phyloP scores from a whole-genome alignment of 2,329 filamentous ascomycete genomes.

The Chaetomium strumarium region DNA sequence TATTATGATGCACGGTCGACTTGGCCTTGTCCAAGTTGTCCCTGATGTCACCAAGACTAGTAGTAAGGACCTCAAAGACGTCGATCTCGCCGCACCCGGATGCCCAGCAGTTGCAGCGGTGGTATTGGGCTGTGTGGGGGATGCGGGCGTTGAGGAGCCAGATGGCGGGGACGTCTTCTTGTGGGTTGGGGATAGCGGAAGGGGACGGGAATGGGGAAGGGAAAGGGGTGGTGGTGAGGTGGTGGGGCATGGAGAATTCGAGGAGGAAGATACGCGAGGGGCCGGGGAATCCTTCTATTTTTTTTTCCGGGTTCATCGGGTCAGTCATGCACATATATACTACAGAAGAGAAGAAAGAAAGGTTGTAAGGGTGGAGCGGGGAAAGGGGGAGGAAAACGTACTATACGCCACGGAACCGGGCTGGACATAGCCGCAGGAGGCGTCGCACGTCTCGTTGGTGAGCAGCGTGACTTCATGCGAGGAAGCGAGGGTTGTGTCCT shows the following conservation, averaged over 20 bases:
- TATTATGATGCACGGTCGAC: too few species aligned
- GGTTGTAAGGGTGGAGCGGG: background rate
- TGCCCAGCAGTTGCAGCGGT: slow-evolving; percentile 66
- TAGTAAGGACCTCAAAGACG: slow-evolving; percentile 63
- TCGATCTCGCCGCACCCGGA: slow-evolving; percentile 68
- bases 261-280: background rate
- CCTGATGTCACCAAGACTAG: slow-evolving; percentile 61
- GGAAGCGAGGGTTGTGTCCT: slow-evolving; percentile 36
- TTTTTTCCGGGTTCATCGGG: background rate
- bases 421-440: slow-evolving; percentile 40
- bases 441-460: slow-evolving; percentile 37
- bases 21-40: slow-evolving; percentile 58
- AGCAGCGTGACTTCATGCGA: slow-evolving; percentile 43
- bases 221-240: background rate
- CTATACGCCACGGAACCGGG: slow-evolving; percentile 40
- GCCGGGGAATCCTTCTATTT: slow-evolving; percentile 3
- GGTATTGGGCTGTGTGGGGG: slow-evolving; percentile 64
- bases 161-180: slow-evolving; percentile 53
- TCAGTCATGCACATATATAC: background rate
- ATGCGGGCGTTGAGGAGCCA: slow-evolving; percentile 73
- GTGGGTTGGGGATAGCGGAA: slow-evolving; percentile 36
- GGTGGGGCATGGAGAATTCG: slow-evolving; percentile 50
- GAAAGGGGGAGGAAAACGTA: background rate
- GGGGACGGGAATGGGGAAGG: slow-evolving; percentile 27
- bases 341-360: background rate